phyloP scores from a whole-genome alignment of 2,329 filamentous ascomycete genomes.

The Truncatella angustata region DNA sequence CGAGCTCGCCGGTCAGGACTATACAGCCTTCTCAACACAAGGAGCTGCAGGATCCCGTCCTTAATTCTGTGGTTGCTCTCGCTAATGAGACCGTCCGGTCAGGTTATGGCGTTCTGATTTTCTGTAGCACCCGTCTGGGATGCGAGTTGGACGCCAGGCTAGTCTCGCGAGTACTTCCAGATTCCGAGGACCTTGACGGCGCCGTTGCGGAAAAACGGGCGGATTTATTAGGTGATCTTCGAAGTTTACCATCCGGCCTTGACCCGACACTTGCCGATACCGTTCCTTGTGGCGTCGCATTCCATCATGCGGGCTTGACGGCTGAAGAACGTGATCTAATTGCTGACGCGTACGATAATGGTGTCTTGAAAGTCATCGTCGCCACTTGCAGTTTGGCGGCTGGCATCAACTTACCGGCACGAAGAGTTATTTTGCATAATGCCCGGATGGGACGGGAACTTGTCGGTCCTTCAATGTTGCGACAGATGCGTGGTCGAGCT shows the following conservation, averaged over 20 bases:
- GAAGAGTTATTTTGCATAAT: constrained; percentile 72
- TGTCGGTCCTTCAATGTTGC: constrained; percentile 75
- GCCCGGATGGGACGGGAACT: constrained; percentile 74
- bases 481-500: constrained; percentile 77
- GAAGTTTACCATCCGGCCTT: constrained; percentile 63
- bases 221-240: constrained; percentile 65
- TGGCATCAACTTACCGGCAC: constrained; percentile 72
- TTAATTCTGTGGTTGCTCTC: constrained; percentile 70
- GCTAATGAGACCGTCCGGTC: constrained; percentile 66
- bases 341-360: constrained; percentile 67
- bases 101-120: constrained; percentile 71
- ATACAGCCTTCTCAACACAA: constrained; percentile 58
- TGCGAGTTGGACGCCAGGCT: constrained; percentile 68
- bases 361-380: constrained; percentile 67
- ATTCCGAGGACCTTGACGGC: constrained; percentile 41
- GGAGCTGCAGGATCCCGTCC: constrained; percentile 62
- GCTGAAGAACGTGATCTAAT: constrained; percentile 73
- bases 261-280: constrained; percentile 65
- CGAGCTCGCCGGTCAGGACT: constrained; percentile 38
- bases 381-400: constrained; percentile 80
- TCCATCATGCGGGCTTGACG: constrained; percentile 74
- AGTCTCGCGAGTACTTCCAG: constrained; percentile 66
- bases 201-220: constrained; percentile 55
- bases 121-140: constrained; percentile 66
- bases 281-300: constrained; percentile 66